These are phyloP conservation scores for Botrytis medusae DNA, from an alignment of 2,329 filamentous ascomycete genomes.

Conservation along the genomic window DNA sequence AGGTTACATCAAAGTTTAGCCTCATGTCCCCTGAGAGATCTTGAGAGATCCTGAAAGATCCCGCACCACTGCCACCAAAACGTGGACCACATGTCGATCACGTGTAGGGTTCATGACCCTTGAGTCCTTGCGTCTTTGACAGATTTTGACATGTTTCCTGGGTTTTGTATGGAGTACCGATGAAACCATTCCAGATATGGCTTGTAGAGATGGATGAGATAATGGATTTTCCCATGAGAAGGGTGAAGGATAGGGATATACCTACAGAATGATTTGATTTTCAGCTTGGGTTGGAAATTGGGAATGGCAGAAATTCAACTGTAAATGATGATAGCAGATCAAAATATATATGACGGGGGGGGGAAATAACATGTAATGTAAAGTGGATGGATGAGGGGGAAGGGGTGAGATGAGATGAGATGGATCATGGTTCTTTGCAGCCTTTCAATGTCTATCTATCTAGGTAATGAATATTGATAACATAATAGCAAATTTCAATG, in stretches of 20 bases:
- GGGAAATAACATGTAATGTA: neutral
- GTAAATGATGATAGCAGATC: neutral
- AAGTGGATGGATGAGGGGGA: neutral
- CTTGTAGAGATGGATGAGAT: neutral
- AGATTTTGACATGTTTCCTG: neutral
- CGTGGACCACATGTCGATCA: slow-evolving; percentile 3
- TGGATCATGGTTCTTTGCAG: neutral
- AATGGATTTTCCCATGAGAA: neutral
- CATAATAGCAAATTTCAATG: neutral
- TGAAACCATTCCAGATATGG: neutral
- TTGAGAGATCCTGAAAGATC: neutral
- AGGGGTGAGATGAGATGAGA: neutral
- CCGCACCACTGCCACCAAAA: neutral
- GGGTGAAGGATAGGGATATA: neutral
- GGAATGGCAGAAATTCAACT: neutral
- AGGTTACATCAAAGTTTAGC: neutral
- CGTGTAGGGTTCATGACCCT: slow-evolving; percentile 1
- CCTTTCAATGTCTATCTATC: neutral
- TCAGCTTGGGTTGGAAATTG: neutral
- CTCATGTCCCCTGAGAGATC: neutral
- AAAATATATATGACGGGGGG: neutral
- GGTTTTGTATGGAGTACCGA: neutral
- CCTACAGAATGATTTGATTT: neutral
- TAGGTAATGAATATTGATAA: neutral
- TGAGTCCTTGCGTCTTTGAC: neutral